A percentile compares a stretch with the other conserved stretches of the same genome.
phyloP scores from a whole-genome alignment of 192 early-diverging fungal genomes.

The Entomortierella parvispora region DNA sequence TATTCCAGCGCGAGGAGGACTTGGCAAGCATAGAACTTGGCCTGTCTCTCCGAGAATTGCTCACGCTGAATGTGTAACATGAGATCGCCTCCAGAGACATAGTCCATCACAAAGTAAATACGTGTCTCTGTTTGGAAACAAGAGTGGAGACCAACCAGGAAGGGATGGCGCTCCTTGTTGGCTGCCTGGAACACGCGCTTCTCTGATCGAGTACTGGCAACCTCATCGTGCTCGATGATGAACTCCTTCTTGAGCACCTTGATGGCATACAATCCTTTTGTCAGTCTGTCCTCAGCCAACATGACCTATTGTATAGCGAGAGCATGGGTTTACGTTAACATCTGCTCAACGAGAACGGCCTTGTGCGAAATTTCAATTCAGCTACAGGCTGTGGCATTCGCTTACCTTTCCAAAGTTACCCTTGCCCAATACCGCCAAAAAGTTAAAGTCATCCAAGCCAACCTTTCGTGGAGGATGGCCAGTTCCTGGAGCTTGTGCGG shows the following conservation, averaged over 20 bases:
- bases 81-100: conserved; percentile 95
- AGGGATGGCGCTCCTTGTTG: conserved; percentile 91
- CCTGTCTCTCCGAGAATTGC: conserved; percentile 90
- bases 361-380: too few species aligned
- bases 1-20: conserved; percentile 95
- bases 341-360: too few species aligned
- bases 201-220: conserved; percentile 88
- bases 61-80: conserved; percentile 98
- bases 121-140: conserved; percentile 96
- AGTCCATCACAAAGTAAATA: conserved; percentile 99
- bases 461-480: conserved; percentile 64
- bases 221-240: conserved; percentile 98
- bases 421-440: conserved; percentile 95
- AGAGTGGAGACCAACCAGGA: conserved; percentile 95
- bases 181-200: conserved; percentile 94
- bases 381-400: not conserved
- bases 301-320: conserved; percentile 75
- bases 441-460: conserved; percentile 92
- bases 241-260: conserved; percentile 99
- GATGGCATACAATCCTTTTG: conserved; percentile 90
- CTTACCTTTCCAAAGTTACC: conserved; percentile 97
- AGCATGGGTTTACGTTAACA: too few species aligned
- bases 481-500: conserved; percentile 1
- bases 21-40: conserved; percentile 97
- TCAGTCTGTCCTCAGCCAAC: conserved; percentile 92